Base-by-base conservation (phyloP, 1,284 basidiomycete species). In the Agaricales sp. region DNA sequence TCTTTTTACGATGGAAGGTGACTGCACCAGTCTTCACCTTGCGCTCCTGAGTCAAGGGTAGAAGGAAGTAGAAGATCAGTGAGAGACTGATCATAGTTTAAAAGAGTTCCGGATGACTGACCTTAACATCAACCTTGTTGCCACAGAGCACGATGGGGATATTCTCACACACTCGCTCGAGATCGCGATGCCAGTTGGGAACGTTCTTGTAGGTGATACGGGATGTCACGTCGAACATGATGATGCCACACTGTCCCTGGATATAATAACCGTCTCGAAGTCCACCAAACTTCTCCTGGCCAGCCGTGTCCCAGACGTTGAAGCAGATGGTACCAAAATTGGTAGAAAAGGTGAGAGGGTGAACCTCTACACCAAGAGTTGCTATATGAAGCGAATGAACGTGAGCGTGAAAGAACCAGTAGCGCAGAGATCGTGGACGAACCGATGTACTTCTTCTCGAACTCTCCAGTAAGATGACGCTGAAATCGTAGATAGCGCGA, bases 371-470 rank as follows among this genome's bases (percentile, higher is more conserved):
- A 82, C 96, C 95, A 56, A 99, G 89, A 51, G 96, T 99, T 62
- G 95, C 95, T 95, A 67, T 38, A 48, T 23, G 19, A 38, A 50
- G 18, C 18, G 23, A 44, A 26, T 51, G 19, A 48, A 55, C 52
- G 38, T 51, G 53, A 56, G 54, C 46, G 48, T 55, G 53, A 52
- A 57, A 46, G 37, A 49, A 41, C 38, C 50, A 46, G 48, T 46
- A 50, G 48, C n/a, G 56, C 57, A 58, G 55, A 53, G 55, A 58
- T 54, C 46, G 50, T 51, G 30, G 51, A 53, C 73, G 55, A 67
- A 95, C 92, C 94, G 58, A 99, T 98, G 77, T 98, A 99, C 74
- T 99, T 99, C 82, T 99, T 99, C 76, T 99, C 96, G 69, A 99
- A 99, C 81, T 99, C 96, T 67, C 91, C 93, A 58, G 95, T 97